Evolutionary conservation across 495 filamentous ascomycete species (phyloP).

Genomic region (Neurospora intermedia): DNA sequence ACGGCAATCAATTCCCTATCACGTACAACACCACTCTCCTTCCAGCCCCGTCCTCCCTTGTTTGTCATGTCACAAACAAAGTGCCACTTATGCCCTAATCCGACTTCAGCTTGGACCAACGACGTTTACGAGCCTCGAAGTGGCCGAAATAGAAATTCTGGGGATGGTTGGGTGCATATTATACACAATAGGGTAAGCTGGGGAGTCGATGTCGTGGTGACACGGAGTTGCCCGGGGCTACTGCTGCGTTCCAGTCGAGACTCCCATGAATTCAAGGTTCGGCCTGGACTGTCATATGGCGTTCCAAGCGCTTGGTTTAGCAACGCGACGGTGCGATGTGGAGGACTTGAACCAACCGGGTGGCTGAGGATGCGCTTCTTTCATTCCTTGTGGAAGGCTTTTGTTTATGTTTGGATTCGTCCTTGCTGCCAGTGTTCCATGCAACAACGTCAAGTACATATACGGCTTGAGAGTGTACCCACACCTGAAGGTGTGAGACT

Average conservation of each 20-base stretch:
- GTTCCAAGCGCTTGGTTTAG: neutral
- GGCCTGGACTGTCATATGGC: neutral
- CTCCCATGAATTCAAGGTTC: neutral
- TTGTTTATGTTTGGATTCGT: neutral
- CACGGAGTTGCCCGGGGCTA: neutral
- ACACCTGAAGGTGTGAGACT: slow-evolving; percentile 13
- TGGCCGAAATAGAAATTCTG: neutral
- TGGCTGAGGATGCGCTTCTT: neutral
- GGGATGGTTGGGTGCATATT: neutral
- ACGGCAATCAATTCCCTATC: neutral
- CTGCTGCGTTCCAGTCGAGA: neutral
- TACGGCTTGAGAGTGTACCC: neutral
- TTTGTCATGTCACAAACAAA: neutral
- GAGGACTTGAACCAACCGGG: neutral
- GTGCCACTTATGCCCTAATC: neutral
- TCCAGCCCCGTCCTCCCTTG: neutral
- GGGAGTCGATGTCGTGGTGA: neutral
- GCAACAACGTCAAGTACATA: neutral
- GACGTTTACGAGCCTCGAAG: neutral
- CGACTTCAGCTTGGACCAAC: neutral
- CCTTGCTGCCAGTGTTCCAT: neutral
- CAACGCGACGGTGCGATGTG: neutral
- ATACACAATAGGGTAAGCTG: neutral
- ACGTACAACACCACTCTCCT: neutral
- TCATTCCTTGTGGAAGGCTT: neutral